Evolutionary conservation across 148 eudicot genomes (phyloP).

Genomic region (Fagopyrum tataricum): DNA sequence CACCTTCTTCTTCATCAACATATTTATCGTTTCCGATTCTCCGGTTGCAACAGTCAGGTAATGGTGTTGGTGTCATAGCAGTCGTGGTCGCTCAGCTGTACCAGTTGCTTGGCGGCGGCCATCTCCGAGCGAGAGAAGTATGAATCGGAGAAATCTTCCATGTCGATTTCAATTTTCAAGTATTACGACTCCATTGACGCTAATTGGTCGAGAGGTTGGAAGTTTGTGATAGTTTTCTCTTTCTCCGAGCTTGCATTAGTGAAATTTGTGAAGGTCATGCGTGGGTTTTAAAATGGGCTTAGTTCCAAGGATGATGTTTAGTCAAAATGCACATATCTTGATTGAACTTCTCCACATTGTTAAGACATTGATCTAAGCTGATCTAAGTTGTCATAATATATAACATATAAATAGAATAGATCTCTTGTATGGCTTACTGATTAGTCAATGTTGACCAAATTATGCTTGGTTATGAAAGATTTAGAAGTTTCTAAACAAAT

Average conservation of each 20-base stretch:
- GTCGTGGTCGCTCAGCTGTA: not conserved
- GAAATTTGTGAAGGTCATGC: no score
- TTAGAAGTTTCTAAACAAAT: not conserved
- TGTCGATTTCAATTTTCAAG: not conserved
- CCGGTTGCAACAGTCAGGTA: not conserved
- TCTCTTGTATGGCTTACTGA: not conserved
- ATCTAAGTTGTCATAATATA: not conserved
- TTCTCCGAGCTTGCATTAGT: not conserved
- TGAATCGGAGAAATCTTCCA: not conserved
- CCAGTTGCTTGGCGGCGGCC: not conserved
- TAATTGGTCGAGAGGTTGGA: not conserved
- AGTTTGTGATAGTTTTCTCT: not conserved
- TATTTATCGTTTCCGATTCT: not conserved
- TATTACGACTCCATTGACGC: not conserved
- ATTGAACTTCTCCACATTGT: not conserved
- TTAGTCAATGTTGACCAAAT: not conserved
- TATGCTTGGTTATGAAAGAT: not conserved
- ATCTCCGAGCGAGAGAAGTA: not conserved
- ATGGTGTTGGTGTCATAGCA: not conserved
- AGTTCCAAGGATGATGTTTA: not conserved
- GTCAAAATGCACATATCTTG: not conserved
- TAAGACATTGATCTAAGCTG: not conserved
- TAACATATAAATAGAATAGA: not conserved
- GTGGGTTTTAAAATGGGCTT: no score
- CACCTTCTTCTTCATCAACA: not conserved